phyloP scores from a whole-genome alignment of 2,329 filamentous ascomycete genomes.

The Raffaelea arxii region DNA sequence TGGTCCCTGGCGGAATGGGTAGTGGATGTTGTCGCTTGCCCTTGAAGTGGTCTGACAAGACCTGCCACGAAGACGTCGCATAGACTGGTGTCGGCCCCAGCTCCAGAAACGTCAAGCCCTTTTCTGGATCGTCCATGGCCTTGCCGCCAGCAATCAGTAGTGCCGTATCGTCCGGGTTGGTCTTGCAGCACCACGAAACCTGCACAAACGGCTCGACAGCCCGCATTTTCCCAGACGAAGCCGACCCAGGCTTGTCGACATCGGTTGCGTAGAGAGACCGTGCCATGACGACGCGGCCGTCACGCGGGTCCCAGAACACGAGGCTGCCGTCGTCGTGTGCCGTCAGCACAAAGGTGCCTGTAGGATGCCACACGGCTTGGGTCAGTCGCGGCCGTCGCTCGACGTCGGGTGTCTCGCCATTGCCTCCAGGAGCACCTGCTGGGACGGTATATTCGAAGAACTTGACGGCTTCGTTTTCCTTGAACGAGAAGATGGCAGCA shows the following conservation, averaged over 20 bases:
- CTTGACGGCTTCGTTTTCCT: slow-evolving; percentile 69
- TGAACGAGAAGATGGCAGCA: slow-evolving; percentile 87
- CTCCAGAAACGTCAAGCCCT: slow-evolving; percentile 81
- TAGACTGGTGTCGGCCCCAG: slow-evolving; percentile 83
- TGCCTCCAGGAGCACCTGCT: slow-evolving; percentile 74
- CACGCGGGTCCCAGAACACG: slow-evolving; percentile 89
- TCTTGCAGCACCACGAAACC: slow-evolving; percentile 88
- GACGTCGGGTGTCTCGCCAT: slow-evolving; percentile 51
- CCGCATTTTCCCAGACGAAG: slow-evolving; percentile 36
- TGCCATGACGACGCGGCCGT: slow-evolving; percentile 74
- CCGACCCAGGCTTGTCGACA: slow-evolving; percentile 55
- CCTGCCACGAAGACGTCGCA: slow-evolving; percentile 82
- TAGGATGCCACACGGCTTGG: slow-evolving; percentile 89
- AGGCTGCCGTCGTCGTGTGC: slow-evolving; percentile 85
- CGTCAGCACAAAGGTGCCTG: slow-evolving; percentile 78
- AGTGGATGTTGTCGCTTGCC: slow-evolving; percentile 65
- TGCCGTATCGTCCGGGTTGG: slow-evolving; percentile 87
- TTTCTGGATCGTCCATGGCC: slow-evolving; percentile 53
- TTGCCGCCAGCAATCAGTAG: slow-evolving; percentile 79
- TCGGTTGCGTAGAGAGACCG: slow-evolving; percentile 67
- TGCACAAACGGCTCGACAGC: slow-evolving; percentile 66
- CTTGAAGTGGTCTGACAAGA: slow-evolving; percentile 67
- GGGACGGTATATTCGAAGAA: slow-evolving; percentile 80
- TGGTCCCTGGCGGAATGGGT: slow-evolving; percentile 65
- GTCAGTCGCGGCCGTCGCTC: slow-evolving; percentile 64